phyloP scores from a whole-genome alignment of 768 basidiomycete genomes.

The Amanita polypyramis region DNA sequence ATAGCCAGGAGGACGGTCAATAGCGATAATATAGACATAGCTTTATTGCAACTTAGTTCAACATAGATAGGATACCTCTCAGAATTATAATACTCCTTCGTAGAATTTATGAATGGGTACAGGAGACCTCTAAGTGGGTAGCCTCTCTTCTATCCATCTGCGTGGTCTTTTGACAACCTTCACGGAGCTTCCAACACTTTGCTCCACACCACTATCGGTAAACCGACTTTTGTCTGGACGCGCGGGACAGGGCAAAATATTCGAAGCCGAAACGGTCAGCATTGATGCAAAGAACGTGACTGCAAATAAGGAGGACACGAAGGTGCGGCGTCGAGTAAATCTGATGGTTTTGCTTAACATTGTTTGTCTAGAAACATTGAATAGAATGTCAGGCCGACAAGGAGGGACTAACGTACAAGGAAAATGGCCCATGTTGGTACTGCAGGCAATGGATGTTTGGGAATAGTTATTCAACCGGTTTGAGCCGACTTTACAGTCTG shows the following conservation, averaged over 20 bases:
- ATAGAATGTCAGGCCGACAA: neutral
- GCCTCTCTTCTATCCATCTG: conserved; percentile 77
- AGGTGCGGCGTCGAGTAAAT: conserved; percentile 56
- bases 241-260: conserved; percentile 74
- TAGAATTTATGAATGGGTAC: neutral
- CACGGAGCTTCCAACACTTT: conserved; percentile 18
- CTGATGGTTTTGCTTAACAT: conserved; percentile 55
- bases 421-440: conserved; percentile 19
- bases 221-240: conserved; percentile 45
- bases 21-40: neutral
- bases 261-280: conserved; percentile 72
- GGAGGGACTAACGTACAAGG: conserved; percentile 9
- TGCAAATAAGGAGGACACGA: conserved; percentile 72
- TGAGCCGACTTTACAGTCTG: conserved; percentile 16
- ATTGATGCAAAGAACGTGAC: conserved; percentile 72
- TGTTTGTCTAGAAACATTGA: conserved; percentile 22
- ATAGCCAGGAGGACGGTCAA: conserved; percentile 16
- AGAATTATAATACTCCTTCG: neutral
- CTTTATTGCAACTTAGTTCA: neutral
- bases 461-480: conserved; percentile 15
- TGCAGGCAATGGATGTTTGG: neutral
- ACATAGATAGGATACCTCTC: neutral
- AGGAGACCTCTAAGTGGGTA: conserved; percentile 15
- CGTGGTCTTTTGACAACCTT: conserved; percentile 51
- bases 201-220: conserved; percentile 37